These are phyloP conservation scores for Zopfia rhizophila DNA, from an alignment of 2,329 filamentous ascomycete species.

Conservation along the genomic window DNA sequence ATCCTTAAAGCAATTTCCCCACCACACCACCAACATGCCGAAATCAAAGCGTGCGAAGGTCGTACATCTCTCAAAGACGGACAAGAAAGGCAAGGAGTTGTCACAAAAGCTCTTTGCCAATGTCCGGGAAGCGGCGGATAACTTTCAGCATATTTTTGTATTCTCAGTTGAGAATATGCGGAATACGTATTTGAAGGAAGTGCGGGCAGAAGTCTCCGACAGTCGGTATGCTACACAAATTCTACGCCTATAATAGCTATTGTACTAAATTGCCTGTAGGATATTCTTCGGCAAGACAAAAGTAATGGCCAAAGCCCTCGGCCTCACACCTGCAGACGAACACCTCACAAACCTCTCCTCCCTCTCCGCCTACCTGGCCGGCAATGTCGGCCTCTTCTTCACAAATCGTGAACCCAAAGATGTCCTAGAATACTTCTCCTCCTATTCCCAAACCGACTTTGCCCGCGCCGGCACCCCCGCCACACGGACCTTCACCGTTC, in stretches of 20 bases:
- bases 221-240: slow-evolving; percentile 71
- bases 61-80: slow-evolving; percentile 88
- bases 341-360: slow-evolving; percentile 80
- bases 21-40: slow-evolving; percentile 73
- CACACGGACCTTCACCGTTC: slow-evolving; percentile 80
- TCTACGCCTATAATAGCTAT: slow-evolving; percentile 4
- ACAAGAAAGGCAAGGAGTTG: slow-evolving; percentile 92
- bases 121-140: slow-evolving; percentile 83
- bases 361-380: slow-evolving; percentile 75
- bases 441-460: slow-evolving; percentile 82
- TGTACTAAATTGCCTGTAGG: slow-evolving; percentile 58
- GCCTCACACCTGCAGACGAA: slow-evolving; percentile 79
- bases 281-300: slow-evolving; percentile 99
- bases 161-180: slow-evolving; percentile 97
- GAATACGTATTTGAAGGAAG: slow-evolving; percentile 93
- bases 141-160: slow-evolving; percentile 92
- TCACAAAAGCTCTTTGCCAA: slow-evolving; percentile 88
- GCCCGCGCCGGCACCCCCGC: slow-evolving; percentile 86
- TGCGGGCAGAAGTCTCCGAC: slow-evolving; percentile 85
- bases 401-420: slow-evolving; percentile 77
- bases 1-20: slow-evolving; percentile 9
- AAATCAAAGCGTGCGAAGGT: slow-evolving; percentile 94
- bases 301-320: slow-evolving; percentile 96
- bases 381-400: slow-evolving; percentile 90
- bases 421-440: slow-evolving; percentile 77